Evolutionary conservation across 1,284 basidiomycete species (phyloP).

Genomic region (Boletellus deceptivus): DNA sequence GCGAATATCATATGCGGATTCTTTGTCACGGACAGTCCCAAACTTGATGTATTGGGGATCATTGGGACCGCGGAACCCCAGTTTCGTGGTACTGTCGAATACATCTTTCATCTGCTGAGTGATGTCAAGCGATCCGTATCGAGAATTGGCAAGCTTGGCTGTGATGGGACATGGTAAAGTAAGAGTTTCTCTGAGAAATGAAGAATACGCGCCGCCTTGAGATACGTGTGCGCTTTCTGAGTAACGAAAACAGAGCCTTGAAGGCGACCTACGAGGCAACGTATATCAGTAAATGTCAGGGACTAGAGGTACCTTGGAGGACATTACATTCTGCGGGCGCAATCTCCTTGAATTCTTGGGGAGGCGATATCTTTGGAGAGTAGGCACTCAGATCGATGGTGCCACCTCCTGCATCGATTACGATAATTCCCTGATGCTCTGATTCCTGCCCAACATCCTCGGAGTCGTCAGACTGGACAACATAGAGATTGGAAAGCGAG

Average conservation of each 20-base stretch:
- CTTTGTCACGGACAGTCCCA: slow-evolving; percentile 45
- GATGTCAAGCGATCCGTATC: slow-evolving; percentile 31
- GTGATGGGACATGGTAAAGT: slow-evolving; percentile 9
- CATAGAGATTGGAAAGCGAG: slow-evolving; percentile 14
- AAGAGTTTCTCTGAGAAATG: not conserved
- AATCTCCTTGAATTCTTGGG: slow-evolving; percentile 37
- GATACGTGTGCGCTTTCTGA: slow-evolving; percentile 35
- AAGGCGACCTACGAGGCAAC: no score
- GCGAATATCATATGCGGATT: slow-evolving; percentile 43
- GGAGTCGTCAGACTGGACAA: slow-evolving; percentile 8
- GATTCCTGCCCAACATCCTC: slow-evolving; percentile 11
- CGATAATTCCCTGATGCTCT: slow-evolving; percentile 40
- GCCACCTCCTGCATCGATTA: slow-evolving; percentile 58
- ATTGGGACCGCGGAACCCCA: slow-evolving; percentile 40
- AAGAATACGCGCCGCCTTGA: slow-evolving; percentile 30
- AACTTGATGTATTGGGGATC: slow-evolving; percentile 51
- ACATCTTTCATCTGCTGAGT: slow-evolving; percentile 45
- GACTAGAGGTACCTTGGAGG: no score
- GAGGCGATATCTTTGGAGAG: slow-evolving; percentile 28
- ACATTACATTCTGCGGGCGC: slow-evolving; percentile 39
- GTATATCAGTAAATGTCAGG: no score
- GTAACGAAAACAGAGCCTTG: slow-evolving; percentile 44
- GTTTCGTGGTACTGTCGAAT: slow-evolving; percentile 53
- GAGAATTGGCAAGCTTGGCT: slow-evolving; percentile 35
- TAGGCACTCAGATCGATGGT: slow-evolving; percentile 58